Conservation (phyloP, 192 early-diverging fungal genomes). For the Coemansia sp. region DNA sequence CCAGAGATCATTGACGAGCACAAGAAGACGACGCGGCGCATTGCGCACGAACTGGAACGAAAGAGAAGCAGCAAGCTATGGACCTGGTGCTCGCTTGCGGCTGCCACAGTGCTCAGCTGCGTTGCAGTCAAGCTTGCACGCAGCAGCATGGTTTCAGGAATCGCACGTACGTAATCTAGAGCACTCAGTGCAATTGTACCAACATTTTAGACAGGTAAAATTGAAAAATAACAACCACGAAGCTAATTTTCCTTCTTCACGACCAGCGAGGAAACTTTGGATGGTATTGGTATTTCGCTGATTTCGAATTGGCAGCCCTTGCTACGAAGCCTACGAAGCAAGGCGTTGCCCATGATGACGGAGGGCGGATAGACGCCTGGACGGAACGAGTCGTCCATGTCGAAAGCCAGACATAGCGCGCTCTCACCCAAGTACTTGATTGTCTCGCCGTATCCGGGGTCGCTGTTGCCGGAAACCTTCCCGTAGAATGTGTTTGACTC, state of each 20-base stretch:
- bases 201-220: no score
- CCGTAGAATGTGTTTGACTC: conserved; percentile 36
- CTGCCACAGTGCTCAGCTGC: conserved; percentile 25
- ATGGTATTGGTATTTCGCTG: conserved; percentile 6
- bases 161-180: neutral
- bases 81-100: conserved; percentile 39
- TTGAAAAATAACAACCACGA: neutral
- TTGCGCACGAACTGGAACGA: conserved; percentile 25
- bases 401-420: conserved; percentile 70
- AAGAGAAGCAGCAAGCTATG: conserved; percentile 29
- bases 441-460: conserved; percentile 85
- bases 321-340: conserved; percentile 65
- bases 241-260: conserved; percentile 11
- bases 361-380: conserved; percentile 79
- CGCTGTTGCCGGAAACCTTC: conserved; percentile 56
- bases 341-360: conserved; percentile 70
- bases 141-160: conserved; percentile 10
- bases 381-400: conserved; percentile 55
- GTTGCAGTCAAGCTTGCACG: conserved; percentile 27
- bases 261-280: neutral
- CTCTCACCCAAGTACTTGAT: conserved; percentile 75
- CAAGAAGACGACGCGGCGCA: conserved; percentile 14
- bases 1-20: conserved; percentile 33
- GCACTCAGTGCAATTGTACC: neutral
- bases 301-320: conserved; percentile 61